phyloP scores from a whole-genome alignment of 352 stramenopile genomes.

The Thalassiosira sp. region DNA sequence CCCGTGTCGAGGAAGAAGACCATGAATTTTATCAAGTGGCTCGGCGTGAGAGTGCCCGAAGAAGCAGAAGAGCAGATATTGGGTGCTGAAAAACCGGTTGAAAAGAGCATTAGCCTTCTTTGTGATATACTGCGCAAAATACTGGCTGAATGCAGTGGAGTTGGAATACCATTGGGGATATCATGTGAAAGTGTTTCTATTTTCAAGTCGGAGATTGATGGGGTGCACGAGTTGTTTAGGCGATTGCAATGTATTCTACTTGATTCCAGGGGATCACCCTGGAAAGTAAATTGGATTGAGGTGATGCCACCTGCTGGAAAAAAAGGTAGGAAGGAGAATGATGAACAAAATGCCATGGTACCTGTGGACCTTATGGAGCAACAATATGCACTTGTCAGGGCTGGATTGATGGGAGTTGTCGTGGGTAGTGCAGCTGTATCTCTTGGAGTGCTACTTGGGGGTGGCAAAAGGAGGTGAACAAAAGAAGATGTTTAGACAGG shows the following conservation, averaged over 20 bases:
- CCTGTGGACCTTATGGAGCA: background rate
- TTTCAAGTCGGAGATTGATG: conserved; percentile 78
- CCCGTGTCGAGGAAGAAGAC: conserved; percentile 67
- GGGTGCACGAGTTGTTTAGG: conserved; percentile 67
- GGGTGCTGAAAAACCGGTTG: conserved; percentile 53
- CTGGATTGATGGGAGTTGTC: background rate
- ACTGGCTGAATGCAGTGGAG: conserved; percentile 47
- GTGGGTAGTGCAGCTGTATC: background rate
- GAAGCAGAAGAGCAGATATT: conserved; percentile 65
- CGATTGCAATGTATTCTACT: conserved; percentile 56
- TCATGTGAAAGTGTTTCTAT: conserved; percentile 72
- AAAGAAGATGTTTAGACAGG: background rate
- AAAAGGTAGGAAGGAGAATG: background rate
- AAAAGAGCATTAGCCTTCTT: conserved; percentile 59
- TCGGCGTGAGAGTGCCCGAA: conserved; percentile 65
- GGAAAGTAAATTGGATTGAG: conserved; percentile 54
- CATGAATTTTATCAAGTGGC: conserved; percentile 79
- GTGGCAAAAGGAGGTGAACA: background rate
- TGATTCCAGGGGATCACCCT: conserved; percentile 37
- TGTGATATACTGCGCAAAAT: conserved; percentile 60
- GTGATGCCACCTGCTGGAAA: conserved; percentile 20
- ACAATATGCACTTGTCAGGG: background rate
- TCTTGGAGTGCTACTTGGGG: background rate
- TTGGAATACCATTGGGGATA: conserved; percentile 67
- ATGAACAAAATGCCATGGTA: background rate